Base-by-base conservation (phyloP, 2,329 filamentous ascomycete genomes). In the Sporothrix humicola region DNA sequence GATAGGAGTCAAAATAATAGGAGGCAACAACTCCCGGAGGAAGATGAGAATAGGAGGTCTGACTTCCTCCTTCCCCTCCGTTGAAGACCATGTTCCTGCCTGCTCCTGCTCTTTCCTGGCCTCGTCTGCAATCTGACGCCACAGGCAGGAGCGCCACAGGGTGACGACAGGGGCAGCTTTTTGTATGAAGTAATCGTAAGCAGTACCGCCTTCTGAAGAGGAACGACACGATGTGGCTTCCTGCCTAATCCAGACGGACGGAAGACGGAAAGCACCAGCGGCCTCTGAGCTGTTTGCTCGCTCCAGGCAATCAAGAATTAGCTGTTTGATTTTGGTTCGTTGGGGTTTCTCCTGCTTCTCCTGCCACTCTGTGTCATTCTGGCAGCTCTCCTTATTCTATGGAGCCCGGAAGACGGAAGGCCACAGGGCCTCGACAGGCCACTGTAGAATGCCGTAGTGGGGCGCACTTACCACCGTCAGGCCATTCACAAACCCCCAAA, bases 361-460 rank as follows among this genome's bases (percentile, higher is more conserved):
- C 23, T 26, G 23, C 23, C 23, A 26, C 23, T 26, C 23, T 26
- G 23, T 26, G 23, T 26, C 23, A 26, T 26, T 26, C 23, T 26
- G 23, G 23, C 23, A 26, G 23, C 23, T 23, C 65, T 44, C 61
- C 61, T n/a, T n/a, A 23, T 20, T 13, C 20, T 20, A 26, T 26
- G 20, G 42, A 44, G 31, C 7, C 31, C 65, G 23, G 65, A 68
- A 66, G 63, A 23, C 63, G 48, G 66, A 54, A 31, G 48, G 31
- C 66, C 31, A 54, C 26, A 44, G 66, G 66, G 48, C 48, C 65
- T 69, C 17, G 50, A 69, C 50, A 69, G n/a, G 31, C 50, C 66
- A 46, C 50, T 69, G 66, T 46, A 69, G 50, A 69, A 46, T 20
- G 31, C 66, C 15, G 66, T 69, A 68, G 65, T 68, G 65, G 65